Base-by-base conservation (phyloP, 148 eudicot species). In the Rhododendron williamsianum region DNA sequence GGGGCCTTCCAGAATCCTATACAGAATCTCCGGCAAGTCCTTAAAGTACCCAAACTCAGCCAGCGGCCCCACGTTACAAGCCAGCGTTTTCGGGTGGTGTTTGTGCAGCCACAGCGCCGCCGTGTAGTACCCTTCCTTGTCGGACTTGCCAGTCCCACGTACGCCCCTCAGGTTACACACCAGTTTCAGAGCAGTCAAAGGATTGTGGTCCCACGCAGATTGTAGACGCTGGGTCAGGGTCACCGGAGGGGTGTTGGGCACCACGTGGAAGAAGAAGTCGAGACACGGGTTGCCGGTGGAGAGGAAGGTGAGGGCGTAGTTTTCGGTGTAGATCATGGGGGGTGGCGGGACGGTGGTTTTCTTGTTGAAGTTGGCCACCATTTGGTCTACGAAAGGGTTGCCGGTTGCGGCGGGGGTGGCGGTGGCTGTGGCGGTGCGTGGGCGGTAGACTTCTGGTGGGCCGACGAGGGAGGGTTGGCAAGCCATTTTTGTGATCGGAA, bases 1-100 rank as follows among this genome's bases (percentile, higher is more conserved):
- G 48, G 48, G n/a, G 25, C 79, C 79, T 16, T 76, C 48, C 7
- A 76, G 79, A 38, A 76, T 23, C 48, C 79, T 43, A 21, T 76
- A 76, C 3, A 76, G 49, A 76, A 76, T 76, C 79, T 76, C 79
- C 21, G 79, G 79, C 23, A 76, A 76, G 49, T 76, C 79, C 79
- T 76, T 76, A 46, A 76, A 76, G 48, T 38, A 76, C 18, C 79
- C 79, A 46, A 76, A 76, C 9, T 76, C 48, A 8, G 79, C 49
- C 11, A 36, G 0, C 41, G 79, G n/a, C 48, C 11, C 79, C 10
- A 76, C 79, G 8, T 76, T 76, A 43, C 79, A 76, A 3, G 79
- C 79, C 10, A 76, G 25, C 23, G 79, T 76, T 76, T 76, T 76
- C 21, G 79, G 79, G 11, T 76, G 49, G 12, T 76, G 23, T 7